Conservation (phyloP, 164 flowering plant species). For the Chloranthus sessilifolius region DNA sequence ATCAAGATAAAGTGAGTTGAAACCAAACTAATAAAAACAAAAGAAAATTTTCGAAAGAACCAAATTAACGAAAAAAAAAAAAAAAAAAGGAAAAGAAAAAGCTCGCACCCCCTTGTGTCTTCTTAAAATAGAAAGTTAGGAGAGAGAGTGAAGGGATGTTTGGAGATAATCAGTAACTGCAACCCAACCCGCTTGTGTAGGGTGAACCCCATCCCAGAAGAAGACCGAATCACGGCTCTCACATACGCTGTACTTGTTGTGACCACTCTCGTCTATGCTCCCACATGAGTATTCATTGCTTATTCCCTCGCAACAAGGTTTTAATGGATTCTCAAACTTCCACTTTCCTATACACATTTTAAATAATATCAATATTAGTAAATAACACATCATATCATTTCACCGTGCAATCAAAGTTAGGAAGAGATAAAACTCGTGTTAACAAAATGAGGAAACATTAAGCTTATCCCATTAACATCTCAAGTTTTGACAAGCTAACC, state of each 20-base stretch:
- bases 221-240: constrained; percentile 7
- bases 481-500: too few relatives aligned
- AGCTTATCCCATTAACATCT: too few relatives aligned
- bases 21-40: background rate
- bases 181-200: constrained; percentile 17
- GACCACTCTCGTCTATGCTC: constrained; percentile 4
- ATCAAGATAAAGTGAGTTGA: background rate
- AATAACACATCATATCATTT: too few relatives aligned
- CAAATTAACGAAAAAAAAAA: background rate
- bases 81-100: background rate
- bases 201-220: constrained; percentile 20
- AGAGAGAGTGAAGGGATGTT: constrained; percentile 5
- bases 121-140: background rate
- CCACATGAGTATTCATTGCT: constrained; percentile 9
- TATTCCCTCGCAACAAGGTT: constrained; percentile 16
- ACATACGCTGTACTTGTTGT: constrained; percentile 9
- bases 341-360: constrained; percentile 5
- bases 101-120: background rate
- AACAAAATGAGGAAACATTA: too few relatives aligned
- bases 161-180: constrained; percentile 6
- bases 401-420: too few relatives aligned
- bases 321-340: constrained; percentile 15
- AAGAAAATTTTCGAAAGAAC: background rate
- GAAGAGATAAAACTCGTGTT: too few relatives aligned
- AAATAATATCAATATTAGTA: too few relatives aligned